Evolutionary conservation across 441 rosid genomes (phyloP).

Genomic region (Mallotus repandus): DNA sequence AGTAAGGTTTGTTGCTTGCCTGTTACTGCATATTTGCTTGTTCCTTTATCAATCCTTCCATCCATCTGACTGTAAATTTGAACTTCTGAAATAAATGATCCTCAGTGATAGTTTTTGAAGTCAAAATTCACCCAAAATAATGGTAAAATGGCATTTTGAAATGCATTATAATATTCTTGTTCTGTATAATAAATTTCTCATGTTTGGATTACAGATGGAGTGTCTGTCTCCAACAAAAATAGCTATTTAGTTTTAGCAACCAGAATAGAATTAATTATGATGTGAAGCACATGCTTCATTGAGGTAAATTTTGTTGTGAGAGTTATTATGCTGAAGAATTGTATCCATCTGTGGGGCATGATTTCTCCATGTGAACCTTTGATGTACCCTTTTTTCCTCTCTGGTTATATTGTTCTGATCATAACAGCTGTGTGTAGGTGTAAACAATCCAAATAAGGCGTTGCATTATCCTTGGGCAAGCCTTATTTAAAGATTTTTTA

Average conservation of each 20-base stretch:
- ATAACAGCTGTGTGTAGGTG: not conserved
- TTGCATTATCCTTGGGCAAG: not conserved
- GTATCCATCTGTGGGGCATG: not conserved
- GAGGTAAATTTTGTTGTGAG: not conserved
- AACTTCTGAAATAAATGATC: not conserved
- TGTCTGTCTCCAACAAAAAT: too few species aligned
- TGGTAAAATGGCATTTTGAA: not conserved
- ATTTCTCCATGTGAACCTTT: not conserved
- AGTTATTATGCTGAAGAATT: not conserved
- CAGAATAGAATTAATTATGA: not conserved
- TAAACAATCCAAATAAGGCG: not conserved
- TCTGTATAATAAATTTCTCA: not conserved
- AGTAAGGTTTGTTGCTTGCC: slow-evolving; percentile 57
- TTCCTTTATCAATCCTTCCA: not conserved
- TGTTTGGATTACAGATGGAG: not conserved
- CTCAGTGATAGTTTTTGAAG: not conserved
- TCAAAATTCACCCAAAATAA: not conserved
- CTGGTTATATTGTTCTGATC: not conserved
- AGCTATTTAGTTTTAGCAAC: too few species aligned
- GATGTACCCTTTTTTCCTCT: not conserved
- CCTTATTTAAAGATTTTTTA: not conserved
- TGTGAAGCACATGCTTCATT: not conserved
- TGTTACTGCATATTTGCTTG: not conserved
- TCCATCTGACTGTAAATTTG: not conserved
- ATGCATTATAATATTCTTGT: not conserved